Percentiles rank a stretch among this genome's conserved stretches.
Conservation (phyloP, 148 eudicot genomes). For the Rhododendron henanense region DNA sequence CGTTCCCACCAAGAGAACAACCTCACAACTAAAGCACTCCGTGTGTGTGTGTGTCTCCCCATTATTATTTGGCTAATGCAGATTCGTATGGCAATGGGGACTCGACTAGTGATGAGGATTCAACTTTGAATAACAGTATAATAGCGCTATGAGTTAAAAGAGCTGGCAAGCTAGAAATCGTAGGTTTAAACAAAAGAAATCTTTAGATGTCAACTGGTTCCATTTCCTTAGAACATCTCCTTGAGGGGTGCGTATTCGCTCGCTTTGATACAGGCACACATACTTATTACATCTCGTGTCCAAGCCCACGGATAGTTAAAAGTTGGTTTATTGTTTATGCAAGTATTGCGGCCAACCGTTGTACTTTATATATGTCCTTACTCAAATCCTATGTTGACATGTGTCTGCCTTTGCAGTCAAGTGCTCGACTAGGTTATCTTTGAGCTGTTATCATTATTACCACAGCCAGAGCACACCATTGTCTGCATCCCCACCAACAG, state of each 20-base stretch:
- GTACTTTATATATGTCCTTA: background rate
- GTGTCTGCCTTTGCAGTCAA: background rate
- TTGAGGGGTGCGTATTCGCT: background rate
- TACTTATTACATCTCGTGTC: background rate
- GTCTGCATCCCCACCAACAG: background rate
- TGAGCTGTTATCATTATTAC: background rate
- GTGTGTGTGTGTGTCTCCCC: too few species aligned
- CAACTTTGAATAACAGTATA: too few species aligned
- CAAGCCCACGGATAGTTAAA: background rate
- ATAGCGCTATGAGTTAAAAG: too few species aligned
- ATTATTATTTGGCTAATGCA: too few species aligned
- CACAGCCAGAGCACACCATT: background rate
- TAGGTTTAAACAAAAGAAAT: too few species aligned
- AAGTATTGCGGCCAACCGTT: background rate
- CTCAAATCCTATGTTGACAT: background rate
- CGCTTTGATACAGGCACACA: background rate
- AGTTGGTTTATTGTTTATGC: background rate
- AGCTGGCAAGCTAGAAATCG: too few species aligned
- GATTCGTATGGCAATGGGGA: too few species aligned
- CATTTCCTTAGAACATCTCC: too few species aligned
- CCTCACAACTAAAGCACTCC: background rate
- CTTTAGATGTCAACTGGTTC: too few species aligned
- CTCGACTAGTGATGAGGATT: too few species aligned
- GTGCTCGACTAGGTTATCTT: background rate
- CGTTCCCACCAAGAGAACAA: background rate